Evolutionary conservation across 768 basidiomycete species (phyloP).

Genomic region (Hydnomerulius pinastri): DNA sequence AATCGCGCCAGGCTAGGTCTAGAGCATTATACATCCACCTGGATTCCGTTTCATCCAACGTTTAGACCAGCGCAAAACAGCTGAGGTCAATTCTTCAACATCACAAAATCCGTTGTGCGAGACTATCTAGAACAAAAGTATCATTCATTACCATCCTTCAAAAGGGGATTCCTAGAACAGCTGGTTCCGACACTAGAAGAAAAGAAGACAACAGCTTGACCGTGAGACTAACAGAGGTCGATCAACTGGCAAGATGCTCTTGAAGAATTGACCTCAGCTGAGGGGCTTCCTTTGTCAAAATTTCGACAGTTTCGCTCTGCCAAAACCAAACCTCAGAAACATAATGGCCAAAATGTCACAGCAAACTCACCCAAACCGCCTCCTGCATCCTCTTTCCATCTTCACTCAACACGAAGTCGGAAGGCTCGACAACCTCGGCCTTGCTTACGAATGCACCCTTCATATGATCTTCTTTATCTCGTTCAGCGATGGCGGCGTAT

Average conservation of each 20-base stretch:
- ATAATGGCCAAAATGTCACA: background rate
- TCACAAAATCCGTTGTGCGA: too few relatives aligned
- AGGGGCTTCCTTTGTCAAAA: constrained; percentile 13
- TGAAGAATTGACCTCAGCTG: constrained; percentile 15
- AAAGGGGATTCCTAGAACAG: too few relatives aligned
- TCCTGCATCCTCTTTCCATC: constrained; percentile 31
- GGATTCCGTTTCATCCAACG: too few relatives aligned
- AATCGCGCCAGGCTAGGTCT: too few relatives aligned
- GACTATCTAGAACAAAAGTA: too few relatives aligned
- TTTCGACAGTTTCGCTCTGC: constrained; percentile 23
- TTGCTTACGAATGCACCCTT: constrained; percentile 21
- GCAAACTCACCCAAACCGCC: constrained; percentile 35
- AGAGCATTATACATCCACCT: too few relatives aligned
- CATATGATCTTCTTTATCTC: constrained; percentile 20
- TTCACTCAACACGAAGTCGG: constrained; percentile 35
- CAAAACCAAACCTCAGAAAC: background rate
- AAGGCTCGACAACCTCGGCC: constrained; percentile 21
- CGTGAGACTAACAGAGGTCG: too few relatives aligned
- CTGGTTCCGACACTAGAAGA: too few relatives aligned
- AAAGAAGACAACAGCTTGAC: too few relatives aligned
- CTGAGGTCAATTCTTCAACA: too few relatives aligned
- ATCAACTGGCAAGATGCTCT: constrained; percentile 16
- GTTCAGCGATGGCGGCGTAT: constrained; percentile 29
- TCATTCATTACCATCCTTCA: too few relatives aligned
- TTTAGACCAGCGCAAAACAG: too few relatives aligned